Base-by-base conservation (phyloP, 306 rosid genomes). In the Mimosa pudica region DNA sequence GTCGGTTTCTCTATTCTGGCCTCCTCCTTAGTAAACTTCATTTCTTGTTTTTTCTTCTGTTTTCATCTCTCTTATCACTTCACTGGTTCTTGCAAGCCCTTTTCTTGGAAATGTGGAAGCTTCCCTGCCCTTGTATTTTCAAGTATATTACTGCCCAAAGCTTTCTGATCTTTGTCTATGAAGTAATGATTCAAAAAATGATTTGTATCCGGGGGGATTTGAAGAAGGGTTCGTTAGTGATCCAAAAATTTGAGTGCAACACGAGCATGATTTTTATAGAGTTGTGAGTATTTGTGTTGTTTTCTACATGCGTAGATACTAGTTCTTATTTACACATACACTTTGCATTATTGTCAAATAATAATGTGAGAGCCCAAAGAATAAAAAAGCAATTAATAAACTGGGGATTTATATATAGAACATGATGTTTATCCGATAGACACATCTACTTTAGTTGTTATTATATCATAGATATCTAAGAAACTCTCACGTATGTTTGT, bases 101-200 rank as follows among this genome's bases (percentile, higher is more conserved):
- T 73, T 54, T 76, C 79, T 76, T 57, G 52, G 84, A 77, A 80
- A 84, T 64, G 68, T 72, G 67, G 60, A 38, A 17, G 76, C 60
- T 38, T 57, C 30, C 42, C 57, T 47, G 64, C 41, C 36, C 32
- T 52, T 30, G 3, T 20, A 38, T 72, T 57, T n/a, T 46, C 45
- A 54, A 57, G 7, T 64, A 71, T 63, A 66, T 24, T 24, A 64
- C 62, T 36, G 52, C 55, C 7, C 24, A 18, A 76, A 76, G 46
- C 44, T 24, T 66, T 47, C 71, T 47, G 70, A 75, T 75, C 70
- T 41, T 38, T 24, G 24, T 7, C 30, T 70, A 17, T 7, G 2
- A 38, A 38, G 44, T 57, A 65, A 33, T 75, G 16, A 57, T 57
- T 67, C 47, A 45, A 70, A 45, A 4, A 69, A 10, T 68, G 14